Base-by-base conservation (phyloP, 2,329 filamentous ascomycete species). In the Cercospora brassicicola region DNA sequence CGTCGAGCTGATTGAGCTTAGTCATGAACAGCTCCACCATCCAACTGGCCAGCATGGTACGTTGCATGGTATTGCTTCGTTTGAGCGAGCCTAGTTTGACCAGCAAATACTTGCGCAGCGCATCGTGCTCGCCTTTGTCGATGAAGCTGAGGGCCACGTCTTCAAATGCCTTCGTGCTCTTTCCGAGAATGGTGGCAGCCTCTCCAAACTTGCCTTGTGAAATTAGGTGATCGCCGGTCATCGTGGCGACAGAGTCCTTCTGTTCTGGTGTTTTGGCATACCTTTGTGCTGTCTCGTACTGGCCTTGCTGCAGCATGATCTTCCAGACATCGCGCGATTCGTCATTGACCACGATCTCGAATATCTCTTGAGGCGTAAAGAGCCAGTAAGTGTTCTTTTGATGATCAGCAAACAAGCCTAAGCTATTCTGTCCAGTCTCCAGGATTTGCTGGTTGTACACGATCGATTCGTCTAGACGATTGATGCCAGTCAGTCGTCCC, bases 381-480 rank as follows among this genome's bases (percentile, higher is more conserved):
- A 99, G 86, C 95, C 96, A 99, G 77, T 94, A 97, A 0, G 95
- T 99, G 76, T 94, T 96, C 83, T 97, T 97, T 79, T 95, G 94
- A 69, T 91, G 87, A 79, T 99, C 95, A 8, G 94, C 90, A 61
- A 93, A 90, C 18, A 99, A 86, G 0, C 92, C 93, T n/a, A 99
- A 83, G 4, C 90, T 88, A 74, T 86, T 89, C 74, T 97, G 91
- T 0, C 91, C 91, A 4, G 88, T 86, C 65, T 94, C 91, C 13
- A 98, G 84, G 4, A 99, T 90, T 23, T 89, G 85, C 79, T 98
- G 93, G 77, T 97, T 92, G 73, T 95, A 96, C 1, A 97, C 91
- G 59, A 94, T 84, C 62, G 90, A 88, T 30, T 94, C 93, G 48
- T 94, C 95, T 57, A 99, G 85, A 33, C 93, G 88, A 77, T 98